Percentiles rank a stretch among this genome's conserved stretches.
These are phyloP conservation scores for Neonectria punicea DNA, from an alignment of 2,329 filamentous ascomycete species.

Conservation along the genomic window DNA sequence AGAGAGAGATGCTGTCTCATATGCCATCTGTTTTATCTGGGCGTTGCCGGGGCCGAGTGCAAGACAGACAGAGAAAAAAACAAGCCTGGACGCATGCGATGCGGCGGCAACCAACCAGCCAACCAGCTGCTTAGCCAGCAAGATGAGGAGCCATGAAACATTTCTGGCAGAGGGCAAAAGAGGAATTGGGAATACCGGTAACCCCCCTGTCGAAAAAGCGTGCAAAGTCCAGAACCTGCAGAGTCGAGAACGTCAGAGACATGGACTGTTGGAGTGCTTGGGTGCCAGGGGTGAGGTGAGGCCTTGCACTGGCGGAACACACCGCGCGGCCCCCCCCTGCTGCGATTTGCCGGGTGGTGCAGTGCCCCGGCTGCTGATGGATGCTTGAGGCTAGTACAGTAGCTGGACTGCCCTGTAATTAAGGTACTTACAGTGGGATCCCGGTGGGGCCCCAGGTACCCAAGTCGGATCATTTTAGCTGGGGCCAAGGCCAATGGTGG, in stretches of 20 bases:
- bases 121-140: neutral
- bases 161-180: too few relatives aligned
- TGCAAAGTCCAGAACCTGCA: neutral
- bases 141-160: neutral
- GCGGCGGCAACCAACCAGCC: neutral
- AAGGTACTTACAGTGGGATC: neutral
- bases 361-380: too few relatives aligned
- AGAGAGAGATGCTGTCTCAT: neutral
- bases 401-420: neutral
- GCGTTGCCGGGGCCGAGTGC: neutral
- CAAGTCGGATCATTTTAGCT: neutral
- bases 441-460: neutral
- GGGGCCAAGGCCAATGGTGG: neutral
- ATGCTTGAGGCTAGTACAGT: too few relatives aligned
- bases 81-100: neutral
- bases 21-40: neutral
- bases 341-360: neutral
- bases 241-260: conserved; percentile 14
- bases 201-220: neutral
- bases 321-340: neutral
- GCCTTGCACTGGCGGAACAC: neutral
- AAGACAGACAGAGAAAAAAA: neutral
- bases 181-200: neutral
- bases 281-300: too few relatives aligned
- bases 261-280: neutral